Percentiles rank a stretch among this genome's conserved stretches.
Conservation (phyloP, 2,329 filamentous ascomycete species). For the Fusarium praegraminearum region DNA sequence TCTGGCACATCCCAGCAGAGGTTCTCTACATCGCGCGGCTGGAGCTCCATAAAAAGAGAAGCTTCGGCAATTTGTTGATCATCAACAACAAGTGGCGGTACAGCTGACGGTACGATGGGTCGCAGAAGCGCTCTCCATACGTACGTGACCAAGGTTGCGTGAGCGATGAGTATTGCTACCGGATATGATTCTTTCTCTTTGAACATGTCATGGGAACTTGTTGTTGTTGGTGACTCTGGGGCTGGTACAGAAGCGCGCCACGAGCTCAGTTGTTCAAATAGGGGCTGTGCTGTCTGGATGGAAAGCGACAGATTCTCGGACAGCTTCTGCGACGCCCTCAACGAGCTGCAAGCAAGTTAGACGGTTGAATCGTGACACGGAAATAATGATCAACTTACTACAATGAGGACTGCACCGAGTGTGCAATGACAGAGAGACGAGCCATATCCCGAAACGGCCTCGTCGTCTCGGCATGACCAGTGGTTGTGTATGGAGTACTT, state of each 20-base stretch:
- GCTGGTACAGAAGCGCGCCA: not conserved
- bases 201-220: accelerated
- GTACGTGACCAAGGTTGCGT: not conserved
- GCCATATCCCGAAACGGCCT: not conserved
- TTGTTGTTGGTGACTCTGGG: not conserved
- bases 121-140: not conserved
- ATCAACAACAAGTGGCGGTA: not conserved
- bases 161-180: not conserved
- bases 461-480: not conserved
- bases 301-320: not conserved
- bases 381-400: not conserved
- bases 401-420: not conserved
- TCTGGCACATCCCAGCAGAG: not conserved
- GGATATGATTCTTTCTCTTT: not conserved
- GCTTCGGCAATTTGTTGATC: not conserved
- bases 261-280: not conserved
- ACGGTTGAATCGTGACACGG: not conserved
- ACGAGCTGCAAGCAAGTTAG: not conserved
- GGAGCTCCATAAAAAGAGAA: not conserved
- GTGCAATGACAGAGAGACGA: not conserved
- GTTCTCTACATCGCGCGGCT: not conserved
- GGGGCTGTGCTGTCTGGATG: not conserved
- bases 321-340: not conserved
- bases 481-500: not conserved
- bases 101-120: not conserved